Conservation (phyloP, 495 filamentous ascomycete genomes). For the Penicillium bovifimosum region DNA sequence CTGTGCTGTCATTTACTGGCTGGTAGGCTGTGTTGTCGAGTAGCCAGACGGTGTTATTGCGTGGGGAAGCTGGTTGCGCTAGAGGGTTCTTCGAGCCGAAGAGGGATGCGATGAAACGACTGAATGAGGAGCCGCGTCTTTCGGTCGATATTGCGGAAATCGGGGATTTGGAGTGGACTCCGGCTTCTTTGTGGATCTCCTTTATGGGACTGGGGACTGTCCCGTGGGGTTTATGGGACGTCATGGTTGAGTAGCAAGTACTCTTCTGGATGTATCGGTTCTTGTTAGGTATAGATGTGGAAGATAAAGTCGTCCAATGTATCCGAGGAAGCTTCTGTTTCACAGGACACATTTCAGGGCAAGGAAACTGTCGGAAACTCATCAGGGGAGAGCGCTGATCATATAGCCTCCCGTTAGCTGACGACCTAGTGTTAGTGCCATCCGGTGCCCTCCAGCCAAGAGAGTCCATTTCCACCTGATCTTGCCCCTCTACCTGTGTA, state of each 20-base stretch:
- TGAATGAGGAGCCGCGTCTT: conserved; percentile 28
- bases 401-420: conserved; percentile 18
- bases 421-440: conserved; percentile 13
- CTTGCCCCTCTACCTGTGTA: neutral
- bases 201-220: neutral
- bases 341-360: conserved; percentile 6
- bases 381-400: conserved; percentile 24
- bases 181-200: neutral
- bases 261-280: no score
- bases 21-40: conserved; percentile 86
- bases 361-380: conserved; percentile 2
- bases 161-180: neutral
- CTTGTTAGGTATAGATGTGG: neutral
- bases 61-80: conserved; percentile 34
- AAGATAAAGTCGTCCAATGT: neutral
- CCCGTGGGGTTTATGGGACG: conserved; percentile 1
- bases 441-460: conserved; percentile 4
- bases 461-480: conserved; percentile 10
- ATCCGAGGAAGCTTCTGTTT: neutral
- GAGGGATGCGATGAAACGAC: conserved; percentile 24
- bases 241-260: conserved; percentile 3
- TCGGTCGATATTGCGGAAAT: neutral
- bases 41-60: conserved; percentile 73
- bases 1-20: conserved; percentile 18
- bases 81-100: conserved; percentile 28